phyloP scores from a whole-genome alignment of 495 filamentous ascomycete genomes.

The Talaromyces liani region DNA sequence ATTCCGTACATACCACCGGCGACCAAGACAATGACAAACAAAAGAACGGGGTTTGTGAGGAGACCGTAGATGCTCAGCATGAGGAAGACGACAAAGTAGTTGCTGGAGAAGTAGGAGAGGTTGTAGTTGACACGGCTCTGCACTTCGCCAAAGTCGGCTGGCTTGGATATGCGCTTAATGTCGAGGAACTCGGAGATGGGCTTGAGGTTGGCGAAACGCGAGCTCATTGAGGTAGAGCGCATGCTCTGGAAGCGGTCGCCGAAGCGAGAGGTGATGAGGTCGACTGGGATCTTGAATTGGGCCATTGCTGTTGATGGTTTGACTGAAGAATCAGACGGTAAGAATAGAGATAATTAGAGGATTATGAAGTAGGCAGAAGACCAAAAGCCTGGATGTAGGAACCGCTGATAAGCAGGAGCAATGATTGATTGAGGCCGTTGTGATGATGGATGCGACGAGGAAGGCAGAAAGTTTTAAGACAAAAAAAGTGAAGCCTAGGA shows the following conservation, averaged over 20 bases:
- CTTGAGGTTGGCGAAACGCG: slow-evolving; percentile 85
- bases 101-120: slow-evolving; percentile 92
- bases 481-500: slow-evolving; percentile 5
- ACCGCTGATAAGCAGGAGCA: neutral
- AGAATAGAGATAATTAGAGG: slow-evolving; percentile 12
- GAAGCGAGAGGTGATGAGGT: slow-evolving; percentile 83
- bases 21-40: slow-evolving; percentile 89
- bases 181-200: slow-evolving; percentile 93
- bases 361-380: neutral
- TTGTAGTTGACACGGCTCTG: slow-evolving; percentile 98
- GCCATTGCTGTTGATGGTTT: slow-evolving; percentile 53
- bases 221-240: slow-evolving; percentile 63
- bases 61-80: slow-evolving; percentile 95
- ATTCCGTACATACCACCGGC: slow-evolving; percentile 82
- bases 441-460: neutral
- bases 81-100: slow-evolving; percentile 87
- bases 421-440: neutral
- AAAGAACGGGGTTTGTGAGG: slow-evolving; percentile 70
- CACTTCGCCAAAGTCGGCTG: slow-evolving; percentile 78
- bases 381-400: neutral
- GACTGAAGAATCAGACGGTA: slow-evolving; percentile 4
- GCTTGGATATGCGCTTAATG: slow-evolving; percentile 90
- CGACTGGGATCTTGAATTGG: slow-evolving; percentile 83
- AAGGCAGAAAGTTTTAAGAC: neutral
- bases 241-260: slow-evolving; percentile 69